A percentile compares a stretch with the other conserved stretches of the same genome.
Conservation (phyloP, 2,329 filamentous ascomycete genomes). For the Arachnomyces sp. region DNA sequence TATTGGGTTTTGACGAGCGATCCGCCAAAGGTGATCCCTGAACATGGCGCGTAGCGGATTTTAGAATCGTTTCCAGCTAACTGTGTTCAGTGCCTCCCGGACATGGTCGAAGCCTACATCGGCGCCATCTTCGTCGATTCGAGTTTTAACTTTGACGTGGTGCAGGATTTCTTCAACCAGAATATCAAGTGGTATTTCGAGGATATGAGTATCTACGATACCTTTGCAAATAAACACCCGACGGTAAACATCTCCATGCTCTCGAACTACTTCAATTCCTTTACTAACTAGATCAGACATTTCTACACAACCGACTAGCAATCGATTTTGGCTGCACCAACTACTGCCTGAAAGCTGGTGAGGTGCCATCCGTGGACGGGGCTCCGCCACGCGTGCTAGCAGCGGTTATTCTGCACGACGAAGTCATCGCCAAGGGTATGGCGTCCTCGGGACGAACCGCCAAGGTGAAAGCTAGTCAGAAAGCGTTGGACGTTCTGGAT, state of each 20-base stretch:
- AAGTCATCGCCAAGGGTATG: conserved; percentile 54
- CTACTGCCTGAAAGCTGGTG: conserved; percentile 41
- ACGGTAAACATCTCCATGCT: conserved; percentile 37
- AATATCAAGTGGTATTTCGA: conserved; percentile 71
- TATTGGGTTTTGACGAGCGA: conserved; percentile 36
- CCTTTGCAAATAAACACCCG: conserved; percentile 78
- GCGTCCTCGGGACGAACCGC: conserved; percentile 63
- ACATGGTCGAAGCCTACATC: conserved; percentile 81
- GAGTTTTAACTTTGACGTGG: conserved; percentile 62
- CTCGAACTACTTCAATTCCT: conserved; percentile 3
- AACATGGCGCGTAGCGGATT: not conserved
- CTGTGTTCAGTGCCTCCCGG: conserved; percentile 57
- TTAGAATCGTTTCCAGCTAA: not conserved
- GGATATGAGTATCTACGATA: conserved; percentile 81
- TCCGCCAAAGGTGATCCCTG: conserved; percentile 32
- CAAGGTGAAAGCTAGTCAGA: conserved; percentile 48
- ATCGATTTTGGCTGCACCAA: conserved; percentile 57
- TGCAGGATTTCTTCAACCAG: conserved; percentile 67
- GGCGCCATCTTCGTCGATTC: conserved; percentile 90
- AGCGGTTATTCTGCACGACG: conserved; percentile 67
- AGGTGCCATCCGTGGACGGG: conserved; percentile 40
- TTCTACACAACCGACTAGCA: conserved; percentile 56
- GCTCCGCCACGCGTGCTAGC: conserved; percentile 49
- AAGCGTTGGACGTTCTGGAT: conserved; percentile 35
- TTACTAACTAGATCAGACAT: conserved; percentile 41